Base-by-base conservation (phyloP, 2,329 filamentous ascomycete species). In the Colletotrichum eremochloae region DNA sequence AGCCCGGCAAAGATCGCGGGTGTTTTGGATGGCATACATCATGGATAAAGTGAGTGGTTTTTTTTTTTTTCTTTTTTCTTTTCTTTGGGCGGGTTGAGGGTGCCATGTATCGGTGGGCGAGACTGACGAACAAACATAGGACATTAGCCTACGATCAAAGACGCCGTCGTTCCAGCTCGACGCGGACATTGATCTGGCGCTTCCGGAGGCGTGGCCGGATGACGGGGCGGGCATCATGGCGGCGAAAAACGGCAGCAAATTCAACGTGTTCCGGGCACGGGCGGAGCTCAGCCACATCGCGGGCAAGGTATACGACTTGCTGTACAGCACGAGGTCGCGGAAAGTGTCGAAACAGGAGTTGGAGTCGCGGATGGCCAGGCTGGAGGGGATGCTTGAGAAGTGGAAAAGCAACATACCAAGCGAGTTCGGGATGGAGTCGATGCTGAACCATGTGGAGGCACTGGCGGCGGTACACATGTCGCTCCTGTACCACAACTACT, bases 21-120 rank as follows among this genome's bases (percentile, higher is more conserved):
- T 84, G 1, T 85, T 85, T 55, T 85, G 83, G 83, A 78, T 84
- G 9, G 80, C 81, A 3, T 85, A 84, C 48, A 75, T 75, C 4
- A 74, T 84, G 6, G 83, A 85, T 65, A 84, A 84, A 76, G 82
- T 83, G 64, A 56, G 65, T 18, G 1, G 1, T 1, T 9, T n/a
- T 6, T 46, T 46, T n/a, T 4, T 20, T 4, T 20, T 0, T 8
- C 3, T 44, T 20, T 8, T 46, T 46, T 9, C 4, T n/a, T 46
- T n/a, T 46, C 14, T 20, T 11, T 29, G 0, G 2, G 1, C 2
- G 7, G 7, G 8, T 31, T 18, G 33, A 3, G 18, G 6, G 9
- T 18, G 24, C 24, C 24, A 24, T 24, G 24, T 24, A 24, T 24
- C 24, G 1, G 24, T 24, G 24, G 24, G 8, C 40, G 11, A 31